Conservation (phyloP, 225 moss, liverwort and hornwort genomes). For the Sphagnum contortum region DNA sequence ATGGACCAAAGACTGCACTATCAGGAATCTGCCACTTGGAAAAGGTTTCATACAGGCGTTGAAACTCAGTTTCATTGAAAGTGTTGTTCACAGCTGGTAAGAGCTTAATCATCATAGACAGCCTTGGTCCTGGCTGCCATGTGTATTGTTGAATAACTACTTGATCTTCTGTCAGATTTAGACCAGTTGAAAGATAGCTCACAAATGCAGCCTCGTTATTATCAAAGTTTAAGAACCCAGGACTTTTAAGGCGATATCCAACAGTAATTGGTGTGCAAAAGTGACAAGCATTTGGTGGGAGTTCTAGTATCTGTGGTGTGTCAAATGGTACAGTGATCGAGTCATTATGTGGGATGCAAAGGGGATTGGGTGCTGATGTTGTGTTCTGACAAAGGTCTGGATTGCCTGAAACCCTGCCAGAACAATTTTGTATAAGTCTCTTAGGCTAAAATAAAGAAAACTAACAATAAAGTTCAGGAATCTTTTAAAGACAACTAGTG, state of each 20-base stretch:
- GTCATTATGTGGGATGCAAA: too few species aligned
- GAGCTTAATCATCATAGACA: slow-evolving; percentile 36
- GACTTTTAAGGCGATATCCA: slow-evolving; percentile 63
- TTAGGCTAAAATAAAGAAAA: too few species aligned
- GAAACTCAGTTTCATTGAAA: slow-evolving; percentile 41
- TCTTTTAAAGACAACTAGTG: too few species aligned
- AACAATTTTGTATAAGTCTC: too few species aligned
- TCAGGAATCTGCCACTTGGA: slow-evolving; percentile 33
- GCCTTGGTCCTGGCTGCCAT: slow-evolving; percentile 54
- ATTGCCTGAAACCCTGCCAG: too few species aligned
- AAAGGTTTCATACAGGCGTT: slow-evolving; percentile 30
- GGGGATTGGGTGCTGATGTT: too few species aligned
- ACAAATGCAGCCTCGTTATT: slow-evolving; percentile 16
- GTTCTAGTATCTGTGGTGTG: too few species aligned
- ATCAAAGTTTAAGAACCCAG: slow-evolving; percentile 50
- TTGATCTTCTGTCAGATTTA: slow-evolving; percentile 26
- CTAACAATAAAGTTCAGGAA: too few species aligned
- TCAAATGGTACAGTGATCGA: too few species aligned
- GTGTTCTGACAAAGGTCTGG: too few species aligned
- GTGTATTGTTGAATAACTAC: slow-evolving; percentile 35
- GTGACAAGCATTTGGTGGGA: too few species aligned
- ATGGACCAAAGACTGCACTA: slow-evolving; percentile 52
- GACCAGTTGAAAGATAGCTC: slow-evolving; percentile 35
- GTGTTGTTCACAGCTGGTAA: slow-evolving; percentile 24
- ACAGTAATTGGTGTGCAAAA: slow-evolving; percentile 17